Evolutionary conservation across 257 asterid species (phyloP).

Genomic region (Gardenia jasminoides): DNA sequence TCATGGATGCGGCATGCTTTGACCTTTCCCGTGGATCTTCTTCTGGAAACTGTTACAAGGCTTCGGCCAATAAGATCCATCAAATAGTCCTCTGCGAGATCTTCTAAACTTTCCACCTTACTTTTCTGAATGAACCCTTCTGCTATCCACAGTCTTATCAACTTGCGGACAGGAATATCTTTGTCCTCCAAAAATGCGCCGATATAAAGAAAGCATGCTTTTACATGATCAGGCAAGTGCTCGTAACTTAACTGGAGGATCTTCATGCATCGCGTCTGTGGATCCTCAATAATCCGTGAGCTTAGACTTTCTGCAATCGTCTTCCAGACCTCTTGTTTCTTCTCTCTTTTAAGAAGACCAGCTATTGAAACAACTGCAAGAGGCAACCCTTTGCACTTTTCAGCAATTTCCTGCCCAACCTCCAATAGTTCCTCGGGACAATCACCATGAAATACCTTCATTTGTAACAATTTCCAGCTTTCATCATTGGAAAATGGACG

Average conservation of each 20-base stretch:
- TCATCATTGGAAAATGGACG: conserved; percentile 9
- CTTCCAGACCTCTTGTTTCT: neutral
- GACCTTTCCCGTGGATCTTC: neutral
- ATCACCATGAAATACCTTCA: conserved; percentile 6
- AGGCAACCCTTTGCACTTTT: neutral
- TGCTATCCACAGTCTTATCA: neutral
- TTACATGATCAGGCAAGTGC: neutral
- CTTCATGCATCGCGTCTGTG: neutral
- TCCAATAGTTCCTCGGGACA: conserved; percentile 3
- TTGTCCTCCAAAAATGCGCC: neutral
- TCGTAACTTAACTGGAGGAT: neutral
- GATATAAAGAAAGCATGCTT: neutral
- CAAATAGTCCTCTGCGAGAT: neutral
- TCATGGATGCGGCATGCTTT: neutral
- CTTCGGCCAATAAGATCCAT: neutral
- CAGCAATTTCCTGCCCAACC: neutral
- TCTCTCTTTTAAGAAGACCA: neutral
- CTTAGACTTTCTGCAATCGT: neutral
- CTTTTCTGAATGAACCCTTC: neutral
- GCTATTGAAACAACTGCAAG: conserved; percentile 5
- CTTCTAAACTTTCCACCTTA: neutral
- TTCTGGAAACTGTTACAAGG: neutral
- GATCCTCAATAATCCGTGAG: neutral
- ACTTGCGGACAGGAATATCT: neutral
- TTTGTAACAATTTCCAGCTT: conserved; percentile 21